Evolutionary conservation across 169 alveolate genomes (phyloP).

Genomic region (Plasmodium cynomolgi): DNA sequence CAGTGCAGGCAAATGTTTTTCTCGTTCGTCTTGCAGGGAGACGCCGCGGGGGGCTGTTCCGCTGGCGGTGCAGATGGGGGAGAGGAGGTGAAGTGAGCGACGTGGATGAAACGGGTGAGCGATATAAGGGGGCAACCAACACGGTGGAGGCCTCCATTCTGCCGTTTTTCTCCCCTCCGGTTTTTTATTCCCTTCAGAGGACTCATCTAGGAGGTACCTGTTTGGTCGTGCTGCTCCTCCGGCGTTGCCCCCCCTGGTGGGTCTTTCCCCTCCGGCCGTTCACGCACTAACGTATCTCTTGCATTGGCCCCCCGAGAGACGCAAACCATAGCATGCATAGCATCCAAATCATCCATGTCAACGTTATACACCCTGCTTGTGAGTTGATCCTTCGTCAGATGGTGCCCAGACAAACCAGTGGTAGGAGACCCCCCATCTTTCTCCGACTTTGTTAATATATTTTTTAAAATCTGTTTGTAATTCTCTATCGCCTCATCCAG

Average conservation of each 20-base stretch:
- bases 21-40: not conserved
- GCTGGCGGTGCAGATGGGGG: not conserved
- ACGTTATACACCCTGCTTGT: not conserved
- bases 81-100: not conserved
- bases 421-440: not conserved
- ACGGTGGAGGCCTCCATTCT: not conserved
- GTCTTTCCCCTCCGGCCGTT: not conserved
- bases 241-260: not conserved
- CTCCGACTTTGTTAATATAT: constrained; percentile 1
- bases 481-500: constrained; percentile 3
- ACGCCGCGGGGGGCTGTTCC: not conserved
- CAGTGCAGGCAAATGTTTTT: not conserved
- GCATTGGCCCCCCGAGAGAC: not conserved
- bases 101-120: not conserved
- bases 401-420: not conserved
- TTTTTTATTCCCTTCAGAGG: not conserved
- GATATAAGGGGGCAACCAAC: not conserved
- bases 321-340: not conserved
- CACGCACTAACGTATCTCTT: not conserved
- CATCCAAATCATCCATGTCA: constrained; percentile 26
- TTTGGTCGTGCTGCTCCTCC: not conserved
- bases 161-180: not conserved
- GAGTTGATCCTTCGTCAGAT: not conserved
- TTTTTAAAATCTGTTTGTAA: constrained; percentile 1
- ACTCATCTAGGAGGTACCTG: not conserved